Evolutionary conservation across 139 green algal species (phyloP), one percentile per base, ranked within the genome.

Genomic region (Spirogloea muscicola): DNA sequence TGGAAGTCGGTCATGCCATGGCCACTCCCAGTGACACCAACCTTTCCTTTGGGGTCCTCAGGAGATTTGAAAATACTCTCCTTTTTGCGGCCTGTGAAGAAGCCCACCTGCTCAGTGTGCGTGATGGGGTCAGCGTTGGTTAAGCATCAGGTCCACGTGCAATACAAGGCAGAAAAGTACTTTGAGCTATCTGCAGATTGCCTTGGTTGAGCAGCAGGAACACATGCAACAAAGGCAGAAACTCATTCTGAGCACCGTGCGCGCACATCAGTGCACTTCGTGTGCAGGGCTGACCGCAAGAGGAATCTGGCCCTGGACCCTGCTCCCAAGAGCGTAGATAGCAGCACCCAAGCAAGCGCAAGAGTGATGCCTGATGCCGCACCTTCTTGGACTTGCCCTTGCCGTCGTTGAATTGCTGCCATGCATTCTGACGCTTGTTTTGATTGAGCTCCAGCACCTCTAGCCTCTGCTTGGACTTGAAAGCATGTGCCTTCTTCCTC

Each of bases 51-150:
- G 27, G 69, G 31, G 38, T 81, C 73, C 18, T 88, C 84, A 6
- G 81, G 74, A 1, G 85, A 84, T 38, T 84, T 86, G 66, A 89
- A 89, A 33, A 89, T 89, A 59, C 68, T 84, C 69, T 86, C 82
- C 40, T 85, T 85, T 64, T 88, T 89, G 18, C 27, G 57, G 21
- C 78, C 79, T 10, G 77, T 86, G 46, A 88, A 70, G 68, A 87
- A 88, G 2, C 84, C 84, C 29, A 49, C 58, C 74, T 86, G 85
- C 51, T 79, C 81, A 68, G 42, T 31, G 7, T 25, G 10, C 43
- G 10, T 13, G 13, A 51, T 25, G 39, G 37, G 3, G 13, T 51
- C n/a, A n/a, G n/a, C n/a, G n/a, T 51, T 51, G 10, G 43, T 51
- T 51, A 10, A 51, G 43, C 10, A 51, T 51, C 10, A 51, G 43